Conservation (phyloP, 1,284 basidiomycete species). For the Trichosporon sp. region DNA sequence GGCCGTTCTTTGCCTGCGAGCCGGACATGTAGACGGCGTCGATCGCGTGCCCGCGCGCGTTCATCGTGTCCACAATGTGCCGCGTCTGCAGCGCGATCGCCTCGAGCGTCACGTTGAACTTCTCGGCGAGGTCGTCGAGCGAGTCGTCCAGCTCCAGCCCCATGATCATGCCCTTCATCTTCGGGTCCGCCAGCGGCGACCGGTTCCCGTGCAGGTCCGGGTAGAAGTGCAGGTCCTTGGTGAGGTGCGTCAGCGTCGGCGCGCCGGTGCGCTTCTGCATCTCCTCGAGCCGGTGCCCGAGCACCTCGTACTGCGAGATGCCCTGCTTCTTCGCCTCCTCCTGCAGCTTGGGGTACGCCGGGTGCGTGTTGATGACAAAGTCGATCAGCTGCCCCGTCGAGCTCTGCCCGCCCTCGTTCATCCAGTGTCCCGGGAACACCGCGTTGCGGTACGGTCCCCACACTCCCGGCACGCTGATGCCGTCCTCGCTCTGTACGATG, state of each 20-base stretch:
- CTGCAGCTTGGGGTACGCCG: constrained; percentile 69
- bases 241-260: constrained; percentile 73
- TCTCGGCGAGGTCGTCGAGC: constrained; percentile 76
- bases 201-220: constrained; percentile 91
- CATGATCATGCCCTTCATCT: constrained; percentile 85
- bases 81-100: constrained; percentile 91
- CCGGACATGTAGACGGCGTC: constrained; percentile 82
- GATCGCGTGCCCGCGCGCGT: constrained; percentile 76
- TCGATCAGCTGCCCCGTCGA: constrained; percentile 98
- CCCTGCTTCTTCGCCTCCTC: constrained; percentile 54
- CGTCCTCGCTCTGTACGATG: constrained; percentile 73
- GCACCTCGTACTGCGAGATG: constrained; percentile 55
- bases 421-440: constrained; percentile 92
- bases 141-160: constrained; percentile 78
- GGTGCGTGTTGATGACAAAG: constrained; percentile 88
- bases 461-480: constrained; percentile 65
- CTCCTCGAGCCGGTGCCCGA: constrained; percentile 69
- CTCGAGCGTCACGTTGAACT: constrained; percentile 87
- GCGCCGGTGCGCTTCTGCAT: constrained; percentile 59
- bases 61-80: constrained; percentile 92
- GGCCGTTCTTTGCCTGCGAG: constrained; percentile 79
- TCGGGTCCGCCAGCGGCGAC: constrained; percentile 88
- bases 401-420: constrained; percentile 98
- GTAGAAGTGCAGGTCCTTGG: constrained; percentile 87
- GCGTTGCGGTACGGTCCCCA: constrained; percentile 89